Conservation (phyloP, 129 eudicot genomes). For the Scalesia atractyloides region DNA sequence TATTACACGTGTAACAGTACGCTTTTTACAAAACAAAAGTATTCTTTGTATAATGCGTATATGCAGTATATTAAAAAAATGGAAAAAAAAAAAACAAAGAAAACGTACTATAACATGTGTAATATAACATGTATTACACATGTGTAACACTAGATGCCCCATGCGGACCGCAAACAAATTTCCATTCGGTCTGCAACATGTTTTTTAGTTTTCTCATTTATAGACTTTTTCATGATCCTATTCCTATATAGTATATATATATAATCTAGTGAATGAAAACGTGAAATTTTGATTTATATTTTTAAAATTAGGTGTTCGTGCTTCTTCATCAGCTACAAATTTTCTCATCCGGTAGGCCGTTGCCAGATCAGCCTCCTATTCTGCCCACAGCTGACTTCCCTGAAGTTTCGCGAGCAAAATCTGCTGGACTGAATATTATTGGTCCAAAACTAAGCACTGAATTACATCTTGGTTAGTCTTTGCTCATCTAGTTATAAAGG, state of each 20-base stretch:
- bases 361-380: slow-evolving; percentile 79
- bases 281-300: slow-evolving; percentile 19
- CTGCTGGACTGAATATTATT: slow-evolving; percentile 56
- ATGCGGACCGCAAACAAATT: too few species aligned
- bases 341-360: slow-evolving; percentile 64
- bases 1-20: too few species aligned
- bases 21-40: too few species aligned
- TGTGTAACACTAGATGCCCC: too few species aligned
- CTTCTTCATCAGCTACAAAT: slow-evolving; percentile 80
- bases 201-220: too few species aligned
- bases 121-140: too few species aligned
- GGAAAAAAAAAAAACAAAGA: too few species aligned
- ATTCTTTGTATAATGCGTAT: too few species aligned
- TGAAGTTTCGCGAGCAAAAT: slow-evolving; percentile 68
- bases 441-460: slow-evolving; percentile 71
- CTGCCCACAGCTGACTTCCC: slow-evolving; percentile 50
- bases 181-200: too few species aligned
- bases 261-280: slow-evolving; percentile 8
- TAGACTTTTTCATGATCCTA: too few species aligned
- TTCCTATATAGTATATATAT: neutral
- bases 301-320: slow-evolving; percentile 58
- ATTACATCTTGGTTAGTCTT: slow-evolving; percentile 72
- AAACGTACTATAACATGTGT: too few species aligned
- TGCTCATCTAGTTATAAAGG: slow-evolving; percentile 15
- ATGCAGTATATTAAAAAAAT: too few species aligned